A percentile compares a stretch with the other conserved stretches of the same genome.
Evolutionary conservation across 768 basidiomycete genomes (phyloP).

Genomic region (Basidioascus undulatus): DNA sequence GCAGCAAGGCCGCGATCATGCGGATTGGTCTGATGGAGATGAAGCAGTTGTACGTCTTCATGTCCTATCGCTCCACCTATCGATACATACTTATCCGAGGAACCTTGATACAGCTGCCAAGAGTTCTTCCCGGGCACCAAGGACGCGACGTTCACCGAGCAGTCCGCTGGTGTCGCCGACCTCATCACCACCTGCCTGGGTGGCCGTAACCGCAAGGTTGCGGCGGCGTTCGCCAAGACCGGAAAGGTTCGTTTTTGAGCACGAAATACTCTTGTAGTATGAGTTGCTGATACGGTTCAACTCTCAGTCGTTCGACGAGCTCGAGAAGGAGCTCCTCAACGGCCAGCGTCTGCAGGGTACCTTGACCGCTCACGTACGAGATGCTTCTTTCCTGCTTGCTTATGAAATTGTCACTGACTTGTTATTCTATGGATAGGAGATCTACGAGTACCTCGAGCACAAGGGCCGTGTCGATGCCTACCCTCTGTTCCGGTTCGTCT

Average conservation of each 20-base stretch:
- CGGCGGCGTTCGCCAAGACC: constrained; percentile 22
- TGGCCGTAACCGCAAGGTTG: constrained; percentile 18
- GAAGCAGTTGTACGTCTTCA: constrained; percentile 17
- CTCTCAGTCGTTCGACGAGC: constrained; percentile 20
- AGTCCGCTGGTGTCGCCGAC: constrained; percentile 24
- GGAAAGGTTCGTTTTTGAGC: constrained; percentile 24
- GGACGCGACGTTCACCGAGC: constrained; percentile 22
- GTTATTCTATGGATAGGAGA: constrained; percentile 15
- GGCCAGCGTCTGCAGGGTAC: constrained; percentile 26
- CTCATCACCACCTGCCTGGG: constrained; percentile 21
- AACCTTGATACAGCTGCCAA: too few species aligned
- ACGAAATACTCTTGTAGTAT: too few species aligned
- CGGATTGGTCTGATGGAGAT: constrained; percentile 26
- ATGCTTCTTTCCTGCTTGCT: not conserved
- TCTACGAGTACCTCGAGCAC: constrained; percentile 22
- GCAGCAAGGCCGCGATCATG: constrained; percentile 23
- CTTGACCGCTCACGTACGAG: not conserved
- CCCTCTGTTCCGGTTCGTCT: too few species aligned
- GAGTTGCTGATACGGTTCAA: not conserved
- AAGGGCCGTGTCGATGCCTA: constrained; percentile 20
- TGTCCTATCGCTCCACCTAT: too few species aligned
- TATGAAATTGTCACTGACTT: not conserved
- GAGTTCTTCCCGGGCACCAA: constrained; percentile 24
- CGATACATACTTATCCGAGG: constrained; percentile 12
- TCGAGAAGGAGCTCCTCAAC: constrained; percentile 23